These are phyloP conservation scores for Pythium aphanidermatum DNA, from an alignment of 352 stramenopile species.

Conservation along the genomic window DNA sequence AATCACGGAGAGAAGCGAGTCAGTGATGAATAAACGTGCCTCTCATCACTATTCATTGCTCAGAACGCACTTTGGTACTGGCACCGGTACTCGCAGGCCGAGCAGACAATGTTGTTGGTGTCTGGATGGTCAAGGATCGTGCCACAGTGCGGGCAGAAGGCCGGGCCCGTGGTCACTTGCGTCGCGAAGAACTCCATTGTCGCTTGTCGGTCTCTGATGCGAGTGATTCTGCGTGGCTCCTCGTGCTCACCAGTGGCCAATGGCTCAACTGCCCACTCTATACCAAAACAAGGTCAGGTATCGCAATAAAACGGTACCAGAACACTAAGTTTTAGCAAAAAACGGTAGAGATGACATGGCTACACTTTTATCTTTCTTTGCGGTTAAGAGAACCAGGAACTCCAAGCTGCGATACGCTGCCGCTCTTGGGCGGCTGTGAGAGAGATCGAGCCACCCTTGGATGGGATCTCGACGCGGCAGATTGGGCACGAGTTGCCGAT, in stretches of 20 bases:
- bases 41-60: too few relatives aligned
- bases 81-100: conserved; percentile 78
- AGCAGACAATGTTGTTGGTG: conserved; percentile 86
- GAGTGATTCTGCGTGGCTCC: too few relatives aligned
- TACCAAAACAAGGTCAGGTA: not conserved
- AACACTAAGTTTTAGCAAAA: conserved; percentile 16
- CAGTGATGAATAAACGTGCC: too few relatives aligned
- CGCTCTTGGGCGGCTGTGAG: conserved; percentile 31
- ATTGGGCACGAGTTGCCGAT: conserved; percentile 83
- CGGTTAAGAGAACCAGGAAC: conserved; percentile 68
- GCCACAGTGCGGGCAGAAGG: conserved; percentile 86
- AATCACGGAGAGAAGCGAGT: conserved; percentile 3
- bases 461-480: conserved; percentile 64
- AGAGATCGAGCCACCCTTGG: conserved; percentile 33
- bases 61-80: conserved; percentile 61
- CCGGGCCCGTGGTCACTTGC: conserved; percentile 52
- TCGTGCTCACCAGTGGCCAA: conserved; percentile 16
- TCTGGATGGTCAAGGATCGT: conserved; percentile 85
- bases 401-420: conserved; percentile 57
- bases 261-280: conserved; percentile 9
- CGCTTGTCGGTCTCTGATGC: too few relatives aligned
- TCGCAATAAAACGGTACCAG: too few relatives aligned
- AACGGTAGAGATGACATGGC: conserved; percentile 8
- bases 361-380: conserved; percentile 13
- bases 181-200: conserved; percentile 75